phyloP scores from a whole-genome alignment of 2,329 filamentous ascomycete species.

The Ophiostoma fasciatum region DNA sequence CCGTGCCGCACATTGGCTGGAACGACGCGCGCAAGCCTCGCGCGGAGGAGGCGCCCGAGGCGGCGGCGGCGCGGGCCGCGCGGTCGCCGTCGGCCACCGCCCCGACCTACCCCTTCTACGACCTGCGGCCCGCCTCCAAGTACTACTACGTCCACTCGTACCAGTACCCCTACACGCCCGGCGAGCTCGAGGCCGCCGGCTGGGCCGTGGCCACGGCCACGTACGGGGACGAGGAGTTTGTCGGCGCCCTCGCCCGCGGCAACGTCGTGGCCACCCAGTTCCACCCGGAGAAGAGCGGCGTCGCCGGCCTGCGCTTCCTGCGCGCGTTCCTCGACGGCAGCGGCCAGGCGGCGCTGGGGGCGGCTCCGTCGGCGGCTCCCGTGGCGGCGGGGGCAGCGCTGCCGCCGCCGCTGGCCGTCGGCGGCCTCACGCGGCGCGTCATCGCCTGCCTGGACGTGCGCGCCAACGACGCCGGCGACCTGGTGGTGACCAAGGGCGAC shows the following conservation, averaged over 20 bases:
- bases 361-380: constrained; percentile 5
- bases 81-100: no score
- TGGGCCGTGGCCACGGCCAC: constrained; percentile 86
- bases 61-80: neutral
- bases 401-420: neutral
- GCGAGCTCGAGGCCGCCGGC: constrained; percentile 62
- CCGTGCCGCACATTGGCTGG: constrained; percentile 98
- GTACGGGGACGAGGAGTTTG: constrained; percentile 80
- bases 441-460: constrained; percentile 96
- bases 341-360: constrained; percentile 34
- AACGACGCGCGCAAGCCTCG: constrained; percentile 83
- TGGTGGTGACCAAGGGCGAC: constrained; percentile 96
- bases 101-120: constrained; percentile 45
- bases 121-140: constrained; percentile 65
- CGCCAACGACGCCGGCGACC: constrained; percentile 82
- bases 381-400: constrained; percentile 5
- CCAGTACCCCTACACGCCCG: constrained; percentile 60
- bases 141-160: constrained; percentile 99
- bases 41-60: no score
- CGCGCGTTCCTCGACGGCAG: constrained; percentile 73
- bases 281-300: constrained; percentile 93
- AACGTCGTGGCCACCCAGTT: constrained; percentile 92
- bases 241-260: constrained; percentile 73
- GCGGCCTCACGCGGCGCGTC: constrained; percentile 76
- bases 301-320: constrained; percentile 70